Base-by-base conservation (phyloP, 495 filamentous ascomycete genomes). In the Podospora anserina region DNA sequence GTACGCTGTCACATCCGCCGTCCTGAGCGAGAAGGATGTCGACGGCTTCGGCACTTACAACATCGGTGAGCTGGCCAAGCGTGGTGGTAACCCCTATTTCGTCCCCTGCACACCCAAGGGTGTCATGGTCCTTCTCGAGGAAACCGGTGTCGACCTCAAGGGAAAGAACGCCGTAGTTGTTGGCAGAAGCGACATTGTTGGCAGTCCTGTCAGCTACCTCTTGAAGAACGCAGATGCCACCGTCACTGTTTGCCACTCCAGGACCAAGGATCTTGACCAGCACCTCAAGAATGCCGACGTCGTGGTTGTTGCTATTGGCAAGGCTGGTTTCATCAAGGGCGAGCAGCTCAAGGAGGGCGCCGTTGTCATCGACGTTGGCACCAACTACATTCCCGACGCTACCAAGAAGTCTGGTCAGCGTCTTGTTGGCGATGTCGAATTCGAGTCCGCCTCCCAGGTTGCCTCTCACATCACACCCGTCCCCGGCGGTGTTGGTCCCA, bases 401-500 rank as follows among this genome's bases (percentile, higher is more conserved):
- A 88, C 92, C 55, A 96, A 91, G 79, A 98, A 97, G 81, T 96
- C 93, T 19, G 96, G 95, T 3, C 85, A 93, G 77, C 88, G 93
- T 69, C 85, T 98, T n/a, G 95, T 97, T 18, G 95, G 95, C 53
- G 95, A 99, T 78, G 95, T 99, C 19, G 92, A 98, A 67, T 97
- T 89, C 72, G 92, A 94, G 60, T 89, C 91, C 64, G 94, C 93
- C 54, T 86, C 85, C 19, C 84, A 95, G 73, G 90, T 97, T 59
- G 95, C 93, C 23, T 97, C 93, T n/a, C 88, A 90, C 69, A 98
- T 99, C 74, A 99, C 96, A 1, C 95, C 95, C 2, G 95, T 99
- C 44, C 95, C 96, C 1, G 95, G 95, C 68, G 95, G 95, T 75
- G 95, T 98, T 67, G 95, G 95, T 3, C 95, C 95, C 53, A 98